Base-by-base conservation (phyloP, 1,139 yeast species). In the Saccharomyces hybrid region DNA sequence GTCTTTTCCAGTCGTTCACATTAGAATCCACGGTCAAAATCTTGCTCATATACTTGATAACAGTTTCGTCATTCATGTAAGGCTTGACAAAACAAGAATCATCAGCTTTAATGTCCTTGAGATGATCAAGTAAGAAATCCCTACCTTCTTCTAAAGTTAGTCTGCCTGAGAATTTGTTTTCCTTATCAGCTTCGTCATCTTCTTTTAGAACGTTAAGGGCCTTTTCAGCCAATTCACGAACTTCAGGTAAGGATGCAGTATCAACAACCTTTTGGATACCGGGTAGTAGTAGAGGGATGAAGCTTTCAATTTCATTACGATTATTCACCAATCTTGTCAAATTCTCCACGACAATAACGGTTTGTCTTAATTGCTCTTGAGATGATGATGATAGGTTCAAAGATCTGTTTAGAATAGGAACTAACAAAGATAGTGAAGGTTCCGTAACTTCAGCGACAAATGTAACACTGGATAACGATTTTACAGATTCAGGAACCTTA, bases 401-500 rank as follows among this genome's bases (percentile, higher is more conserved):
- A 2, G 98, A 93, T 70, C 93, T 88, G 71, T 85, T 93, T 67
- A 93, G 80, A 63, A 91, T 91, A 52, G 99, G 99, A 46, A 89
- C 97, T 64, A 93, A 78, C 57, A 93, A 75, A 3, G 98, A 82
- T 62, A 93, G 78, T 6, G 96, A 95, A 7, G 98, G 95, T 74
- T 91, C 98, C 16, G 98, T 93, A 59, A 93, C 99, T 75, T 93
- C 99, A 50, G 99, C 97, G 52, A 93, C 99, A 71, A 93, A 93
- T 0, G 99, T 93, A 54, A 93, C 98, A 50, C 95, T 88, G 1
- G 97, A 86, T 60, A 93, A 79, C 52, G 91, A 83, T 73, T 87
- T 88, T 72, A 93, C 88, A 73, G 97, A 90, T 57, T 83, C 86
- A 55, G 97, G 87, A 52, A 91, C 96, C 69, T 86, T 87, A 61